Evolutionary conservation across 371 early-diverging fungal genomes (phyloP).

Genomic region (Rhizomucor pusillus): DNA sequence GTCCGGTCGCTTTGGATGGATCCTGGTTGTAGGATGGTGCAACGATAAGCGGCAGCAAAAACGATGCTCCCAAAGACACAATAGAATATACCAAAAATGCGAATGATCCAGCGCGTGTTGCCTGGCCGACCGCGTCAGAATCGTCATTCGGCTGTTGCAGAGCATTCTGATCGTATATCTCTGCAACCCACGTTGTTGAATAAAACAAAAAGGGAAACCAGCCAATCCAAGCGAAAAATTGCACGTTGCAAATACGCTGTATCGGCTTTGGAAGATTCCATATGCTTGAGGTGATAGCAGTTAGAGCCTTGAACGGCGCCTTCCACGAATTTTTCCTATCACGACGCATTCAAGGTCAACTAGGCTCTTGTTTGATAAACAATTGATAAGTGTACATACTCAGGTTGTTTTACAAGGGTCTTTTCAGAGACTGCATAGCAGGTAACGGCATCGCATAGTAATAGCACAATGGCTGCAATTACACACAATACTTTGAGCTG

Average conservation of each 20-base stretch:
- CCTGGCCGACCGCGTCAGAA: constrained; percentile 58
- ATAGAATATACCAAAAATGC: constrained; percentile 80
- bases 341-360: neutral
- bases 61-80: constrained; percentile 68
- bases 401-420: constrained; percentile 24
- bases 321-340: constrained; percentile 8
- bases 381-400: constrained; percentile 16
- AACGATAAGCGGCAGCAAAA: constrained; percentile 64
- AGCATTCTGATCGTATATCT: constrained; percentile 44
- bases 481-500: constrained; percentile 83
- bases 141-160: constrained; percentile 18
- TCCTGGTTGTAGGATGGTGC: constrained; percentile 17
- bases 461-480: constrained; percentile 66
- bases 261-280: constrained; percentile 70
- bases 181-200: constrained; percentile 78
- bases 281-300: constrained; percentile 37
- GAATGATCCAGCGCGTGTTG: constrained; percentile 82
- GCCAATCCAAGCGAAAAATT: constrained; percentile 93
- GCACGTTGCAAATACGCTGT: constrained; percentile 79
- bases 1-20: neutral
- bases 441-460: constrained; percentile 62
- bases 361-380: neutral
- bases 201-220: constrained; percentile 97
- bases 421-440: constrained; percentile 65
- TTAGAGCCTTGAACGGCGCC: constrained; percentile 31